Base-by-base conservation (phyloP, 2,329 filamentous ascomycete species). In the Uncinocarpus reesii region DNA sequence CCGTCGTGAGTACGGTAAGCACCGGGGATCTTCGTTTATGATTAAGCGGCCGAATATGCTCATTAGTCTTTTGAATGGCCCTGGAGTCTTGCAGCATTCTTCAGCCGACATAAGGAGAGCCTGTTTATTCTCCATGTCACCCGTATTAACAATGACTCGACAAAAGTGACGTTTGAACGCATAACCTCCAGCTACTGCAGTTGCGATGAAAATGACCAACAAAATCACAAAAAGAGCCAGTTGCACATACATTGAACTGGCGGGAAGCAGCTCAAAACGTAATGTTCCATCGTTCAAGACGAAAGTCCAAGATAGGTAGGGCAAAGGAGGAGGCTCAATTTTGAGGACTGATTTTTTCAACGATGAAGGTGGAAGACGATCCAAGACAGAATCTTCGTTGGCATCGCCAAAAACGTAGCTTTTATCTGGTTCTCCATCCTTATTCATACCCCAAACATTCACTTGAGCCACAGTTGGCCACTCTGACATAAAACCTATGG, bases 371-470 rank as follows among this genome's bases (percentile, higher is more conserved):
- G 78, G 75, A 28, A 83, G 68, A 32, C 78, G 76, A 58, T 83
- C 80, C 16, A 82, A 64, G 4, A 83, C 68, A 2, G 69, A 70
- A 58, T 83, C 79, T 21, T 68, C 67, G 56, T 83, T 76, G 11
- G 80, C 71, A 58, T 83, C 80, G 18, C 80, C 80, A 52, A 73
- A 76, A 1, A 80, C 72, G 48, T 69, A 72, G 6, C 73, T 73
- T 51, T 78, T 70, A 60, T 83, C 80, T 0, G 80, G 79, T 55
- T 75, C 65, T 16, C 78, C 78, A 60, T 81, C 73, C 0, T 74
- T 72, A 56, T 82, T 79, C 59, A 82, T 78, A 44, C 80, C 80
- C 80, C 80, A 83, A 4, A 80, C 70, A 54, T 82, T 83, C 50
- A 82, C 64, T 56, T 82, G 79, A 48, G 78, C 73, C 41, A 73